Conservation (phyloP, 163 green algal genomes). For the Chlorella variabilis region DNA sequence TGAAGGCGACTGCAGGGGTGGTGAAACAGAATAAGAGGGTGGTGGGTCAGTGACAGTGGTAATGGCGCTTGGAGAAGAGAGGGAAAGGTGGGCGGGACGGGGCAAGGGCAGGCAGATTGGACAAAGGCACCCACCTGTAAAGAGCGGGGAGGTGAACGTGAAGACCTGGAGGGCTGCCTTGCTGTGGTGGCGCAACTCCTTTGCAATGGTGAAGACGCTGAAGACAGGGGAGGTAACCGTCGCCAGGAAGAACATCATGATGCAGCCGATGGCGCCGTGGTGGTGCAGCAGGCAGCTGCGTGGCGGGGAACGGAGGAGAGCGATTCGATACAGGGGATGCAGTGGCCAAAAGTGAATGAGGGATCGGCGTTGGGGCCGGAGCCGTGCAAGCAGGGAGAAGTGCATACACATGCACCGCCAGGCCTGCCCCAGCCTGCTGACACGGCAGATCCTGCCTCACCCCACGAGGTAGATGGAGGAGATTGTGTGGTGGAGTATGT, state of each 20-base stretch:
- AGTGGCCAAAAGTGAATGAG: too few species aligned
- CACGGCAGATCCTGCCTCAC: too few species aligned
- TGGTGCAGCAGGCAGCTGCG: conserved; percentile 9
- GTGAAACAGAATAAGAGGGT: neutral
- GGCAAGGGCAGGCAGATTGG: too few species aligned
- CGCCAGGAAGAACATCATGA: conserved; percentile 49
- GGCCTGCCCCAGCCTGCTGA: too few species aligned
- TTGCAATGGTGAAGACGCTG: conserved; percentile 40
- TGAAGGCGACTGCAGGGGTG: conserved; percentile 31
- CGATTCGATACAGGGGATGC: too few species aligned
- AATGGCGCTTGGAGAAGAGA: neutral
- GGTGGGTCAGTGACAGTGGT: too few species aligned
- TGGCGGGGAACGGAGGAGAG: too few species aligned
- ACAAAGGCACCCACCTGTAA: conserved; percentile 40
- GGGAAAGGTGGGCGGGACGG: too few species aligned
- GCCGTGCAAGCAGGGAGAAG: too few species aligned
- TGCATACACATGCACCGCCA: too few species aligned
- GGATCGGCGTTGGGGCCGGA: too few species aligned
- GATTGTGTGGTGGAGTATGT: conserved; percentile 39
- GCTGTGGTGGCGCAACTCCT: conserved; percentile 28
- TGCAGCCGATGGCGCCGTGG: conserved; percentile 19
- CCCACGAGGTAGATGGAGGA: conserved; percentile 35
- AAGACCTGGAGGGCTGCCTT: conserved; percentile 22
- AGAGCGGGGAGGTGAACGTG: conserved; percentile 37
- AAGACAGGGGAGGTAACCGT: conserved; percentile 50